phyloP scores from a whole-genome alignment of 2,329 filamentous ascomycete genomes.

The Coniochaeta pulveracea region DNA sequence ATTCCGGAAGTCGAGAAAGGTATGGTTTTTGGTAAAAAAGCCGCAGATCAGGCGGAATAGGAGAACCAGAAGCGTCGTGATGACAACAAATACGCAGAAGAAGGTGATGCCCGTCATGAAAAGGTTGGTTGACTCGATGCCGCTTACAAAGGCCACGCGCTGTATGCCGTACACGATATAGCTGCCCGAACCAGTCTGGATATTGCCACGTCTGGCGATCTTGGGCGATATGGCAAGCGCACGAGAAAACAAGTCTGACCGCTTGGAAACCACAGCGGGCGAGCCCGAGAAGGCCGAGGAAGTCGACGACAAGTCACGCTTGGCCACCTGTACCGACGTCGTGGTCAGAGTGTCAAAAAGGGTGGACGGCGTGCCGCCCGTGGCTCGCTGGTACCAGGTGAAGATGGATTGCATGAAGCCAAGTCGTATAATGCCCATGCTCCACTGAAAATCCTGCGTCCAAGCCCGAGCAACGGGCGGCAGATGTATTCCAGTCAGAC shows the following conservation, averaged over 20 bases:
- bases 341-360: conserved; percentile 63
- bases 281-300: conserved; percentile 26
- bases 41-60: conserved; percentile 77
- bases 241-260: conserved; percentile 33
- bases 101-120: conserved; percentile 88
- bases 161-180: conserved; percentile 71
- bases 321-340: conserved; percentile 77
- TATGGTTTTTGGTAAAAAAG: conserved; percentile 59
- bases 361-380: conserved; percentile 73
- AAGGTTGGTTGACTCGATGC: conserved; percentile 82
- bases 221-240: conserved; percentile 33
- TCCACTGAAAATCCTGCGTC: conserved; percentile 98
- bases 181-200: conserved; percentile 40
- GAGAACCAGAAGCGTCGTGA: conserved; percentile 61
- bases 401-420: conserved; percentile 80
- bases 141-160: conserved; percentile 74
- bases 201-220: conserved; percentile 42
- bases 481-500: conserved; percentile 68
- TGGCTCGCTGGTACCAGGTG: conserved; percentile 93
- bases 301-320: conserved; percentile 30
- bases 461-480: conserved; percentile 84
- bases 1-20: conserved; percentile 87
- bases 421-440: conserved; percentile 86
- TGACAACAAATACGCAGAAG: conserved; percentile 72
- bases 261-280: too few relatives aligned